Base-by-base conservation (phyloP, 345 rosid genomes). In the Ricinus communis region DNA sequence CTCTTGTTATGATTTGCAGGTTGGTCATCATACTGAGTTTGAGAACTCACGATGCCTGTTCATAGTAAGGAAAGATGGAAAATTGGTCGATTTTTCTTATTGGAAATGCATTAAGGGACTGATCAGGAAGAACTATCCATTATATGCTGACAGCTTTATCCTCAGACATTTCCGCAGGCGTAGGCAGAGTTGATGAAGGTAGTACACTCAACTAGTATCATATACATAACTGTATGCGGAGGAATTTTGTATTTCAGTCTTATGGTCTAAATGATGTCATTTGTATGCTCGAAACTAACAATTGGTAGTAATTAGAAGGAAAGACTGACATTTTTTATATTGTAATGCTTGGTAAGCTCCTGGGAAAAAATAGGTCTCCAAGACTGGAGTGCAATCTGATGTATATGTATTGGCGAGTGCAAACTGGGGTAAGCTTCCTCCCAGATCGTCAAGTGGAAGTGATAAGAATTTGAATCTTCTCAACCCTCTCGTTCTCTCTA, bases 71-170 rank as follows among this genome's bases (percentile, higher is more conserved):
- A 90, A 74, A 74, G 98, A 95, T 74, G 97, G 97, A 38, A 79
- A 85, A 64, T 59, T 79, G 47, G 80, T 90, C 7, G 98, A 92
- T 80, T 92, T 95, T 84, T 95, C 99, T 5, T 95, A 90, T 81
- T 89, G 98, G 99, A 95, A 95, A 83, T 95, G 99, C 88, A 86
- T 92, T 78, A 88, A 90, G 80, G 98, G 98, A 18, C 71, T 95
- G 66, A 90, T 95, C 66, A 85, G 87, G 84, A 92, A 87, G 85
- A 95, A 89, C 77, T 92, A 92, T 78, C 99, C 98, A 40, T 79
- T 90, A 45, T 85, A 90, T 60, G 98, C 98, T 21, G 97, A 92
- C 77, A 88, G 88, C 77, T 95, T 95, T 79, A 90, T 95, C 79
- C 88, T 85, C 71, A 81, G 89, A 83, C 98, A 92, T 88, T 95